Evolutionary conservation across 1,139 yeast genomes (phyloP), one percentile per base, ranked within the genome.

Genomic region (Arxiozyma slooffiae): DNA sequence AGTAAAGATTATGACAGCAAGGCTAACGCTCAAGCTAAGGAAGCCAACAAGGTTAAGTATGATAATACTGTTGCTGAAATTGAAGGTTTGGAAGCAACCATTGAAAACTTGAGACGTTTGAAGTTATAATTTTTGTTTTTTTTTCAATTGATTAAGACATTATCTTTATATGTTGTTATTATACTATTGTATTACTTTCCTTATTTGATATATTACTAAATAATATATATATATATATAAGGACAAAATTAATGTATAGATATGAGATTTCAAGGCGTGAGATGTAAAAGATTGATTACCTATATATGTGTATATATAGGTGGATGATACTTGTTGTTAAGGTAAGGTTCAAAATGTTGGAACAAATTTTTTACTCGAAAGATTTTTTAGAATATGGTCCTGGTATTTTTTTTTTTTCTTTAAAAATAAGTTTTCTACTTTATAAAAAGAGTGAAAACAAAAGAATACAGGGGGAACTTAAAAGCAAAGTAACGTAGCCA

Each of bases 1-100:
- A 86, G 87, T 56, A 75, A 84, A 60, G 96, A 90, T 69, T 92
- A 89, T 66, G 85, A 85, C 56, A 80, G 79, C 56, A 92, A 90
- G 79, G 96, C 96, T 53, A 82, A 81, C 60, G 79, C 76, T 48
- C 83, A 81, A 59, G 96, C 94, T 52, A 83, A 84, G 70, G 95
- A 85, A 60, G 78, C 81, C 57, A 92, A 92, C 57, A 68, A 64
- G 62, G 76, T 78, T 67, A 80, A 85, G 68, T 73, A 82, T 53
- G 94, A 85, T 58, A 82, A 80, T 62, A 77, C 80, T 56, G 69
- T 71, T 59, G 96, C 97, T 47, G 98, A 90, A 69, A 83, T 88
- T 55, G 89, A 85, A 64, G 95, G 96, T 57, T 79, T 83, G 61
- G 81, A 83, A 63, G 82, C 85, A 55, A 85, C 94, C 53, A 83